These are phyloP conservation scores for Arabidopsis lyrata DNA, from an alignment of 441 rosid species.

Conservation along the genomic window DNA sequence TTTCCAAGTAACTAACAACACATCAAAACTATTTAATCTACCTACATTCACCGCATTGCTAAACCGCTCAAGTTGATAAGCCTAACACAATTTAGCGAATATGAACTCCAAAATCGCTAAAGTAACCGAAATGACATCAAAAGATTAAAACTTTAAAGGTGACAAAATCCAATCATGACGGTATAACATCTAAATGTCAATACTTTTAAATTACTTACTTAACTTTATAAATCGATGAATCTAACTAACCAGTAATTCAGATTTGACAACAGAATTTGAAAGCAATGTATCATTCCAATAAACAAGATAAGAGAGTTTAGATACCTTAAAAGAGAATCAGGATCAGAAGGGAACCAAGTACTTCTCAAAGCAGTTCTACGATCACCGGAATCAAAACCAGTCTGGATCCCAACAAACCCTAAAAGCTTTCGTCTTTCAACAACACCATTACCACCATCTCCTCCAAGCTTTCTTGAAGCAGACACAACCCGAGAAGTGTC, in stretches of 20 bases:
- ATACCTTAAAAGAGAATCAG: conserved; percentile 67
- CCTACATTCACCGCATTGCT: not conserved
- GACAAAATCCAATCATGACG: not conserved
- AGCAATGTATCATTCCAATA: not conserved
- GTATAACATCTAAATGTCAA: not conserved
- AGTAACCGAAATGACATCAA: conserved; percentile 16
- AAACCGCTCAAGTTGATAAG: not conserved
- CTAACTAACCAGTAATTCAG: not conserved
- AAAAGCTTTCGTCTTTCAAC: conserved; percentile 68
- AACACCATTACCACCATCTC: conserved; percentile 41
- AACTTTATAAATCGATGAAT: not conserved
- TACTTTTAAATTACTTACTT: not conserved
- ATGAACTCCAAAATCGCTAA: not conserved
- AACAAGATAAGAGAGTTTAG: not conserved
- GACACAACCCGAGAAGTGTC: conserved; percentile 57
- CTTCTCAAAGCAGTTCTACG: conserved; percentile 62
- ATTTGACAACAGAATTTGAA: not conserved
- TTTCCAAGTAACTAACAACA: not conserved
- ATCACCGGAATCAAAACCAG: conserved; percentile 62
- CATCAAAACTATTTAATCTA: not conserved
- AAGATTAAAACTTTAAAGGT: conserved; percentile 5
- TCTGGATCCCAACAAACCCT: conserved; percentile 82
- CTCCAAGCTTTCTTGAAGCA: conserved; percentile 47
- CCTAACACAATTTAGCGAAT: not conserved
- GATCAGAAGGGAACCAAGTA: conserved; percentile 77